A percentile compares a stretch with the other conserved stretches of the same genome.
These are phyloP conservation scores for Galerina marginata DNA, from an alignment of 768 basidiomycete genomes.

Conservation along the genomic window DNA sequence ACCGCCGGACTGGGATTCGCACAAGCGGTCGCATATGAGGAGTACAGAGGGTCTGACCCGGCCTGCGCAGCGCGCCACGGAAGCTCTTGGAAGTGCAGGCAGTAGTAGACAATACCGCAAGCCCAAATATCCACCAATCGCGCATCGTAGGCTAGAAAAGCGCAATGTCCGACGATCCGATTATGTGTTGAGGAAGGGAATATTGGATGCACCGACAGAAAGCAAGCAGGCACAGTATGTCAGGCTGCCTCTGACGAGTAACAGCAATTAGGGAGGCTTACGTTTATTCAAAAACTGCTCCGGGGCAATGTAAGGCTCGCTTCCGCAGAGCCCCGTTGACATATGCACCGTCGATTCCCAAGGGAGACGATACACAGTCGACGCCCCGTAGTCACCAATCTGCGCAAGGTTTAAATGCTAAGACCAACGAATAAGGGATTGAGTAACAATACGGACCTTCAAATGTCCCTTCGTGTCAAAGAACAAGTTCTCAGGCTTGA, in stretches of 20 bases:
- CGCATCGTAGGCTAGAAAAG: constrained; percentile 87
- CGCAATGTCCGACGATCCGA: not conserved
- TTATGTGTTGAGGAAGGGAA: not conserved
- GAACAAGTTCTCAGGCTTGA: constrained; percentile 98
- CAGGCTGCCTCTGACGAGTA: constrained; percentile 33
- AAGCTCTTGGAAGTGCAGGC: constrained; percentile 96
- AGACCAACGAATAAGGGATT: not conserved
- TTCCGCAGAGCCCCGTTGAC: constrained; percentile 96
- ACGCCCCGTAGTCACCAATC: constrained; percentile 99
- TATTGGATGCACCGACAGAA: constrained; percentile 11
- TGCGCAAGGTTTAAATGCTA: constrained; percentile 33
- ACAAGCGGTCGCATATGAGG: constrained; percentile 71
- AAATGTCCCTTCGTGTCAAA: constrained; percentile 92
- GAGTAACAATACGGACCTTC: constrained; percentile 63
- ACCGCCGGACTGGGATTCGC: constrained; percentile 49
- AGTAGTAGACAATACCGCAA: constrained; percentile 96
- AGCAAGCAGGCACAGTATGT: constrained; percentile 32
- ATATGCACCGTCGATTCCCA: constrained; percentile 98
- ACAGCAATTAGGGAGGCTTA: constrained; percentile 55
- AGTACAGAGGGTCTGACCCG: constrained; percentile 75
- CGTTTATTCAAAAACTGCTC: constrained; percentile 97
- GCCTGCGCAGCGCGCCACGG: constrained; percentile 96
- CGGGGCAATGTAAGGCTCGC: constrained; percentile 98
- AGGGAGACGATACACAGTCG: constrained; percentile 97
- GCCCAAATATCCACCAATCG: constrained; percentile 99